Conservation (phyloP, 2,329 filamentous ascomycete species). For the Helicocarpus griseus region DNA sequence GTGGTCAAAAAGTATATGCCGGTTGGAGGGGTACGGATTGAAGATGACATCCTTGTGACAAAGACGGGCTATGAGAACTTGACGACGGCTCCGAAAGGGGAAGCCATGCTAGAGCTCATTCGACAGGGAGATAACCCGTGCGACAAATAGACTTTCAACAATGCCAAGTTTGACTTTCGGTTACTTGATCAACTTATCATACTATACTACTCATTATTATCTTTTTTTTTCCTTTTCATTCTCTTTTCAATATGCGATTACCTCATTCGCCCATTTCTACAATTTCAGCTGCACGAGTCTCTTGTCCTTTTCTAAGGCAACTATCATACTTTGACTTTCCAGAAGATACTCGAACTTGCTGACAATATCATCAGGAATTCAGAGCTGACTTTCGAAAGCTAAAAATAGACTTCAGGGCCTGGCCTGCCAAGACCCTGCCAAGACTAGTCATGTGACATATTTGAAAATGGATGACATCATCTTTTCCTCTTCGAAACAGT, state of each 20-base stretch:
- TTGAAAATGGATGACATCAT: constrained; percentile 1
- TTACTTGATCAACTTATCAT: not conserved
- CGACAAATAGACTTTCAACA: not conserved
- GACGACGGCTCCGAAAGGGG: constrained; percentile 61
- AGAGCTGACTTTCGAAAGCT: too few species aligned
- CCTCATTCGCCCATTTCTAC: not conserved
- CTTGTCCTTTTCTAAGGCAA: too few species aligned
- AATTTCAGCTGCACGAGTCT: too few species aligned
- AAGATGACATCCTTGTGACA: constrained; percentile 60
- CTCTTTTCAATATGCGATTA: not conserved
- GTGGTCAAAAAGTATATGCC: constrained; percentile 30
- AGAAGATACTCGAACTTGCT: too few species aligned
- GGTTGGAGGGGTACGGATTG: constrained; percentile 36
- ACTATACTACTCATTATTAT: too few species aligned
- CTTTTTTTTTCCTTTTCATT: not conserved
- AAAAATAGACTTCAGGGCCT: not conserved
- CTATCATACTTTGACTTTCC: not conserved
- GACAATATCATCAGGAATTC: too few species aligned
- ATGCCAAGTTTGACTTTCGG: not conserved
- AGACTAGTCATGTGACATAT: too few species aligned
- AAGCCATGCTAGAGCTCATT: constrained; percentile 38
- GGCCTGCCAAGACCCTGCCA: too few species aligned
- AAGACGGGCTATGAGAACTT: constrained; percentile 60
- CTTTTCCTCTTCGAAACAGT: not conserved
- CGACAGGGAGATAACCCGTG: constrained; percentile 11